Conservation (phyloP, 83 land plant genomes). For the Thuja plicata region DNA sequence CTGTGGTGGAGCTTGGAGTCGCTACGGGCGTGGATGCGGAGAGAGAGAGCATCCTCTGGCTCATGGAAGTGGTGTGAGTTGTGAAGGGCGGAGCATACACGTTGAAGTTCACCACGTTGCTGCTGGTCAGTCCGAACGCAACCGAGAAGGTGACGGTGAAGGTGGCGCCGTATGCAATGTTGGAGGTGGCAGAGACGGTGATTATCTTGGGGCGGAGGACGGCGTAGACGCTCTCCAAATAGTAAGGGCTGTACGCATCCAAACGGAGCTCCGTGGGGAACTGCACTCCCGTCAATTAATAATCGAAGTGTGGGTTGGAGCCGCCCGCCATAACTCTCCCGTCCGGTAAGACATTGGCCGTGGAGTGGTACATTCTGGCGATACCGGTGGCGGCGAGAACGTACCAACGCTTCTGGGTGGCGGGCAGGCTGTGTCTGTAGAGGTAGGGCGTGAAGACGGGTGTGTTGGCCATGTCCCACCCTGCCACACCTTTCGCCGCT, state of each 20-base stretch:
- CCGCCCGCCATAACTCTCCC: no score
- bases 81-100: constrained; percentile 57
- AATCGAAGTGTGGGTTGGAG: no score
- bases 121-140: neutral
- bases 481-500: no score
- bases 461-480: no score
- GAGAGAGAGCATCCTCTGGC: constrained; percentile 36
- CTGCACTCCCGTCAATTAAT: no score
- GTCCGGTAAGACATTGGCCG: no score
- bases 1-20: no score
- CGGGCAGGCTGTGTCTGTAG: neutral
- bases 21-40: neutral
- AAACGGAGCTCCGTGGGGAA: no score
- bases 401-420: no score
- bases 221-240: constrained; percentile 2
- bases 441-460: neutral
- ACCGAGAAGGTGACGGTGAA: neutral
- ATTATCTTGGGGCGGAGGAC: constrained; percentile 23
- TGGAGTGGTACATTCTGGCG: no score
- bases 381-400: no score
- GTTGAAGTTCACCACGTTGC: neutral
- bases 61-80: constrained; percentile 31
- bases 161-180: no score
- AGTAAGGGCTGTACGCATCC: constrained; percentile 12
- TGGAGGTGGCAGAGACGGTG: neutral